phyloP scores from a whole-genome alignment of 305 asterid genomes.

The Fraxinus baroniana region DNA sequence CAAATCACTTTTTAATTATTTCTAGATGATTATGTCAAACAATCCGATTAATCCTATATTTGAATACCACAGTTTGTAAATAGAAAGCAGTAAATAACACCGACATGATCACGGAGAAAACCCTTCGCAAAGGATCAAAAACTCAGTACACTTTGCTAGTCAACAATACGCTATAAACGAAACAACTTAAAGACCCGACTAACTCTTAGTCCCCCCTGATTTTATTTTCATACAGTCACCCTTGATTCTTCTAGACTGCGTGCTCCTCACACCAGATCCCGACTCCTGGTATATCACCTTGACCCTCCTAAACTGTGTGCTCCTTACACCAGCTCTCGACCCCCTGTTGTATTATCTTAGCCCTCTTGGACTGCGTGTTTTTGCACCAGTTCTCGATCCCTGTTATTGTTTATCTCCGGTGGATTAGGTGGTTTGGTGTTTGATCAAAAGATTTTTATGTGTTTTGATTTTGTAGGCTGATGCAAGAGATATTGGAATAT shows the following conservation, averaged over 20 bases:
- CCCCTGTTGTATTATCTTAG: not conserved
- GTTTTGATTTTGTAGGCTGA: not conserved
- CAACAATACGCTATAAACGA: not conserved
- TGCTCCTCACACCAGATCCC: not conserved
- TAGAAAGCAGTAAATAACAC: not conserved
- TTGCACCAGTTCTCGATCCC: not conserved
- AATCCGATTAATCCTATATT: not conserved
- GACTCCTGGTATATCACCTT: not conserved
- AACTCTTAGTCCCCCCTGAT: not conserved
- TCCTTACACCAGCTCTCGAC: not conserved
- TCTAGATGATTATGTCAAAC: not conserved
- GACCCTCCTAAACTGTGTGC: not conserved
- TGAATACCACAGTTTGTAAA: not conserved
- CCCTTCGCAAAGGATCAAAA: not conserved
- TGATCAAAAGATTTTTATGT: not conserved
- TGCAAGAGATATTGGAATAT: not conserved
- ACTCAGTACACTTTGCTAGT: not conserved
- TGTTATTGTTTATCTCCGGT: no score
- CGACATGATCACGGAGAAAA: not conserved
- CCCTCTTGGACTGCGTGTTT: not conserved
- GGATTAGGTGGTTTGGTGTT: not conserved
- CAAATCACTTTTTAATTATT: not conserved
- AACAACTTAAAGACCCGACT: not conserved
- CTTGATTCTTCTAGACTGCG: not conserved
- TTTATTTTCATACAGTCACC: not conserved